Conservation (phyloP, 2,329 filamentous ascomycete species). For the Hypomyces rosellus region DNA sequence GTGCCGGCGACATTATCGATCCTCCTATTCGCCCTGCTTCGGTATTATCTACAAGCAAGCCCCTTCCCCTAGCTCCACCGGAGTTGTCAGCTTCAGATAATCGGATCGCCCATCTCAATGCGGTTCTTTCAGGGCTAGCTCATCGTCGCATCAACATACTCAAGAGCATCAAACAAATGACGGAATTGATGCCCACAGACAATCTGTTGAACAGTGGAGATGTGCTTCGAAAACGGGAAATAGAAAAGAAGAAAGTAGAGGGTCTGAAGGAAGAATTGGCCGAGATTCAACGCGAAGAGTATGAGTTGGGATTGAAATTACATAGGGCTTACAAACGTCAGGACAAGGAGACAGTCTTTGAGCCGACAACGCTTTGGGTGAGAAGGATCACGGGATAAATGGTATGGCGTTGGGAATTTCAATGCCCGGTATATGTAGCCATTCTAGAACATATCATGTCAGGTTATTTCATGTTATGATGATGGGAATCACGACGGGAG, state of each 20-base stretch:
- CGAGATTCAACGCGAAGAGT: constrained; percentile 68
- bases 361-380: constrained; percentile 70
- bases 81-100: constrained; percentile 52
- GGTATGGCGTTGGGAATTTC: neutral
- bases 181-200: constrained; percentile 68
- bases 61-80: constrained; percentile 54
- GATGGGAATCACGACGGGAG: no score
- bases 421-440: neutral
- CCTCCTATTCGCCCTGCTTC: constrained; percentile 22
- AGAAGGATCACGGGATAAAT: constrained; percentile 62
- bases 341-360: constrained; percentile 59
- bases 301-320: constrained; percentile 70
- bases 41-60: constrained; percentile 44
- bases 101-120: constrained; percentile 60
- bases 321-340: constrained; percentile 69
- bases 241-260: constrained; percentile 60
- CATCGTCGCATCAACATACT: constrained; percentile 66
- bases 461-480: no score
- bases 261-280: constrained; percentile 59
- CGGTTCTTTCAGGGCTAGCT: constrained; percentile 56
- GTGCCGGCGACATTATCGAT: constrained; percentile 6
- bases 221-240: constrained; percentile 50
- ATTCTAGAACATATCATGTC: neutral
- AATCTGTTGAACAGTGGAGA: constrained; percentile 61
- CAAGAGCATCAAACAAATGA: constrained; percentile 69